These are phyloP conservation scores for Halophytophthora polymorphica DNA, from an alignment of 352 stramenopile genomes.

Conservation along the genomic window DNA sequence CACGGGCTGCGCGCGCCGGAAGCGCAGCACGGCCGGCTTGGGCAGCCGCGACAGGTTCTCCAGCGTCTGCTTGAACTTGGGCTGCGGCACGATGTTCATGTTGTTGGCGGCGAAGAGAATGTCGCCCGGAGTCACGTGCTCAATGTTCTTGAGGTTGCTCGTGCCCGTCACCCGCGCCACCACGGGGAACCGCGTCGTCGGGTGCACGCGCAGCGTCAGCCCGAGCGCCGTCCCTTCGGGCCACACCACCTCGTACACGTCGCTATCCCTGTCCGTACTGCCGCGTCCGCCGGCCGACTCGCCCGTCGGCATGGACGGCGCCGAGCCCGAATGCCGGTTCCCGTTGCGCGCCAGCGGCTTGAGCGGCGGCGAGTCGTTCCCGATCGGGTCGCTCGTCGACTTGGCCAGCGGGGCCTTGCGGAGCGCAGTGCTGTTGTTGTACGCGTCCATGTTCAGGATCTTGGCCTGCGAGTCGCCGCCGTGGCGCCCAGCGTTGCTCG, in stretches of 20 bases:
- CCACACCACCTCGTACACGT: slow-evolving; percentile 77
- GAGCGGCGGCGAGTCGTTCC: slow-evolving; percentile 25
- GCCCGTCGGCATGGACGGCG: slow-evolving; percentile 12
- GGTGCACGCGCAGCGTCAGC: slow-evolving; percentile 65
- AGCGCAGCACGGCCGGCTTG: slow-evolving; percentile 68
- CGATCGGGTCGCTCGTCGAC: slow-evolving; percentile 33
- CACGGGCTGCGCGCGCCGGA: slow-evolving; percentile 44
- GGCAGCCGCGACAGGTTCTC: slow-evolving; percentile 68
- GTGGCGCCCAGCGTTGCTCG: slow-evolving; percentile 28
- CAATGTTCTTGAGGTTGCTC: slow-evolving; percentile 76
- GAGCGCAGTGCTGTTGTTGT: slow-evolving; percentile 16
- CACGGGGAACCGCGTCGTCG: slow-evolving; percentile 64
- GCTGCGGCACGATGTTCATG: slow-evolving; percentile 65
- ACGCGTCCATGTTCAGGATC: slow-evolving; percentile 40
- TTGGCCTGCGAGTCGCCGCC: slow-evolving; percentile 29
- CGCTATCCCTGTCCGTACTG: slow-evolving; percentile 33
- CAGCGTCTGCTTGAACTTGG: slow-evolving; percentile 79
- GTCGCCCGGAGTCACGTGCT: slow-evolving; percentile 65
- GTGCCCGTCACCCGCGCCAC: slow-evolving; percentile 70
- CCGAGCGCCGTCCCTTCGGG: slow-evolving; percentile 62
- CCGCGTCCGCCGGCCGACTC: slow-evolving; percentile 24
- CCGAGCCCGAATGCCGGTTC: slow-evolving; percentile 15
- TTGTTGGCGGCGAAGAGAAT: slow-evolving; percentile 72
- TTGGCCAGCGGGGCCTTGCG: slow-evolving; percentile 43
- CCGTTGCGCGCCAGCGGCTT: slow-evolving; percentile 43